Percentiles rank a stretch among this genome's conserved stretches.
Conservation (phyloP, 78 protist genomes). For the Dictyostelium brefeldianum region DNA sequence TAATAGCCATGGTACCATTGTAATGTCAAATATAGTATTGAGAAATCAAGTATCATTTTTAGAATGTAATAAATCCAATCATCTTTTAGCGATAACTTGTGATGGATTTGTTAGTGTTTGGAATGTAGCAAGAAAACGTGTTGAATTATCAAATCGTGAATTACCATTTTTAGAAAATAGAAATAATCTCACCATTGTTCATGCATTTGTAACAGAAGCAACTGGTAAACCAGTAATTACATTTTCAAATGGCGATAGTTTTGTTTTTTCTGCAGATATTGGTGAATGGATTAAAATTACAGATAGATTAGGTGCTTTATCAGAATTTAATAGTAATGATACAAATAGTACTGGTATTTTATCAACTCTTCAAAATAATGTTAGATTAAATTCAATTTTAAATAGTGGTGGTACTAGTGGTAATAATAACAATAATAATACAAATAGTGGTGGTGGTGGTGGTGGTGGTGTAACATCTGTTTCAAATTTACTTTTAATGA, state of each 20-base stretch:
- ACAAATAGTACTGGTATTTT: slow-evolving; percentile 51
- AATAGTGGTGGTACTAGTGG: neutral
- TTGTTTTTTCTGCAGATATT: slow-evolving; percentile 30
- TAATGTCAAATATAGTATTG: slow-evolving; percentile 58
- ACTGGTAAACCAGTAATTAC: slow-evolving; percentile 62
- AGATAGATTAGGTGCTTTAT: slow-evolving; percentile 76
- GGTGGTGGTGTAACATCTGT: neutral
- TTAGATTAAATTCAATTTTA: neutral
- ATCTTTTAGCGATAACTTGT: slow-evolving; percentile 50
- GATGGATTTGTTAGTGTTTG: slow-evolving; percentile 65
- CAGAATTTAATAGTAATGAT: slow-evolving; percentile 60
- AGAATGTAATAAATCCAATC: slow-evolving; percentile 34
- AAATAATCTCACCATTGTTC: slow-evolving; percentile 32
- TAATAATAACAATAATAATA: neutral
- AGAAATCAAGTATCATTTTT: slow-evolving; percentile 63
- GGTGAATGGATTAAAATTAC: slow-evolving; percentile 76
- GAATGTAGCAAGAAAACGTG: slow-evolving; percentile 19
- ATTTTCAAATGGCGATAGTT: slow-evolving; percentile 60
- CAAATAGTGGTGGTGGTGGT: neutral
- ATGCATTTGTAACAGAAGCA: slow-evolving; percentile 52
- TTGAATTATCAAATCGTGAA: slow-evolving; percentile 42
- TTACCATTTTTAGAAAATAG: slow-evolving; percentile 52
- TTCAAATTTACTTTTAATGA: slow-evolving; percentile 4
- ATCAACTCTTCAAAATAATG: slow-evolving; percentile 31
- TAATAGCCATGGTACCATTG: slow-evolving; percentile 31